phyloP scores from a whole-genome alignment of 768 basidiomycete genomes.

The Boletellus ananas region DNA sequence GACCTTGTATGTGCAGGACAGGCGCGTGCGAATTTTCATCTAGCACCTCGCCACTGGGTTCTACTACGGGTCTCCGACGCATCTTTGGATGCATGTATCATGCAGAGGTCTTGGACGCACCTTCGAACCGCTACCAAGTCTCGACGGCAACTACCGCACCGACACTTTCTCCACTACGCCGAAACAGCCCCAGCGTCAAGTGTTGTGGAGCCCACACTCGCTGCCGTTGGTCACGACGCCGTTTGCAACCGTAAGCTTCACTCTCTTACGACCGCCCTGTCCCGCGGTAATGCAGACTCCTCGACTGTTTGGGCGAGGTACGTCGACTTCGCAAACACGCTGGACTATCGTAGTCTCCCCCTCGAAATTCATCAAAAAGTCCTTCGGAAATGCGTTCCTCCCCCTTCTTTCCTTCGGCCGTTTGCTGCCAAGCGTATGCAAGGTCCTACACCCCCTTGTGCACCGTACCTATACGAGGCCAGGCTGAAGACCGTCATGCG shows the following conservation, averaged over 20 bases:
- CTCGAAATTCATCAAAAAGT: conserved; percentile 66
- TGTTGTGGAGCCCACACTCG: conserved; percentile 1
- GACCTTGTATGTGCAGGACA: neutral
- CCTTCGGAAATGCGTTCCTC: conserved; percentile 60
- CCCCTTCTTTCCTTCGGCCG: conserved; percentile 42
- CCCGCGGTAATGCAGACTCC: conserved; percentile 34
- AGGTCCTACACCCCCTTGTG: conserved; percentile 32
- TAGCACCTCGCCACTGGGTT: no score
- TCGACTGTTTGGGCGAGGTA: conserved; percentile 66
- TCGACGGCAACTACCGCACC: conserved; percentile 7
- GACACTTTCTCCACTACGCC: conserved; percentile 6
- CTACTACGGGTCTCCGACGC: neutral
- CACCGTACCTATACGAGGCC: conserved; percentile 56
- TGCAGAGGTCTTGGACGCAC: conserved; percentile 23
- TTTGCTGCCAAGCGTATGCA: conserved; percentile 41
- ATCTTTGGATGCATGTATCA: conserved; percentile 15
- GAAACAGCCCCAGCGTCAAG: conserved; percentile 6
- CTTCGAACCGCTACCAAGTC: conserved; percentile 12
- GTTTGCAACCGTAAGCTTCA: conserved; percentile 25
- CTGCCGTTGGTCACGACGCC: conserved; percentile 4
- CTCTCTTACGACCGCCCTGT: conserved; percentile 29
- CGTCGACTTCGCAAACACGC: conserved; percentile 47
- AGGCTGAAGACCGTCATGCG: conserved; percentile 65
- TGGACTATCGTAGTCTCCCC: conserved; percentile 51
- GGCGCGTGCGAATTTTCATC: conserved; percentile 16